Evolutionary conservation across 192 early-diverging fungal species (phyloP).

Genomic region (Coemansia sp.): DNA sequence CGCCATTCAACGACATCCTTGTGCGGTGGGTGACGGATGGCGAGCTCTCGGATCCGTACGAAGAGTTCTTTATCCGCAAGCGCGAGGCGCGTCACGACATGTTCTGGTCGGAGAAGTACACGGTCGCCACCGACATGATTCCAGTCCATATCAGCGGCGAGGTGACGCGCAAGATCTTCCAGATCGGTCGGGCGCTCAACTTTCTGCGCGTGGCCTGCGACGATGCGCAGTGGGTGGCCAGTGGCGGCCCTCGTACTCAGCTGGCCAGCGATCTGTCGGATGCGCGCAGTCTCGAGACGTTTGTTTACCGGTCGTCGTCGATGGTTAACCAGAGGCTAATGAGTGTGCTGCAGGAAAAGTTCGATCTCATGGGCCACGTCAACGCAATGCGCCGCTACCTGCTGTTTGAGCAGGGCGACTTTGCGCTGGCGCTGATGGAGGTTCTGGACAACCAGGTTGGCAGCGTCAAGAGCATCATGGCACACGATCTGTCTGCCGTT

Average conservation of each 20-base stretch:
- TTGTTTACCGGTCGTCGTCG: slow-evolving; percentile 70
- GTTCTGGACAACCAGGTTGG: slow-evolving; percentile 65
- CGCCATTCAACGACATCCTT: slow-evolving; percentile 91
- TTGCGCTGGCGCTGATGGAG: slow-evolving; percentile 88
- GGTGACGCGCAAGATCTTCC: slow-evolving; percentile 85
- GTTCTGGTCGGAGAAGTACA: slow-evolving; percentile 84
- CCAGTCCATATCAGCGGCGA: slow-evolving; percentile 77
- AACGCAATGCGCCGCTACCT: slow-evolving; percentile 86
- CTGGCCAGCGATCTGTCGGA: slow-evolving; percentile 60
- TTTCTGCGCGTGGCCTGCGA: slow-evolving; percentile 70
- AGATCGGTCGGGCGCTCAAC: slow-evolving; percentile 87
- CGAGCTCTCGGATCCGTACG: slow-evolving; percentile 88
- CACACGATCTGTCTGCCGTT: slow-evolving; percentile 86
- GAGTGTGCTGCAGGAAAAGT: slow-evolving; percentile 73
- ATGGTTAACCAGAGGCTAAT: slow-evolving; percentile 79
- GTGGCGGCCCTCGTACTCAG: slow-evolving; percentile 34
- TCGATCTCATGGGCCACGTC: slow-evolving; percentile 84
- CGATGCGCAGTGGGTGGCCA: slow-evolving; percentile 61
- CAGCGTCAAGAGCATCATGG: slow-evolving; percentile 72
- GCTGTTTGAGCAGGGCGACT: slow-evolving; percentile 92
- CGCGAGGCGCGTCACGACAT: slow-evolving; percentile 65
- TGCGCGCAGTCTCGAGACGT: slow-evolving; percentile 67
- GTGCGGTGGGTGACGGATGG: slow-evolving; percentile 92
- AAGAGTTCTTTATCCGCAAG: slow-evolving; percentile 86
- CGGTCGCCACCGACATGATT: slow-evolving; percentile 75